Evolutionary conservation across 345 rosid species (phyloP), one percentile per base, ranked within the genome.

Genomic region (Cardiospermum halicacabum): DNA sequence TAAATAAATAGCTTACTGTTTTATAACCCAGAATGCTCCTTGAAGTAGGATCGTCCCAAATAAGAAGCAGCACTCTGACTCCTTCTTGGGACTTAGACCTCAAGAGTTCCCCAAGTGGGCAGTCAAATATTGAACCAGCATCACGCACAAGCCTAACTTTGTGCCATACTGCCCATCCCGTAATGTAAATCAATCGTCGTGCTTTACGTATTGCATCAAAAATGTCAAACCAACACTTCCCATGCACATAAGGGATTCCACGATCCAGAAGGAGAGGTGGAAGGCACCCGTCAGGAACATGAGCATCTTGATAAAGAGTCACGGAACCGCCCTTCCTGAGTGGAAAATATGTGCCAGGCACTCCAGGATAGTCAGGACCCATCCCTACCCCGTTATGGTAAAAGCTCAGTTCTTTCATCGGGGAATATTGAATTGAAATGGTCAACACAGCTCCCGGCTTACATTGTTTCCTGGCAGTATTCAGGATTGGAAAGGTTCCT

Each of bases 21-120:
- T 68, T 80, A 56, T 84, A 90, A 53, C 98, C 98, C 78, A 93
- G 81, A 53, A 93, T 85, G 74, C 74, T 84, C 81, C 89, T 79
- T 11, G 98, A 93, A 76, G 98, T 93, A 56, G 98, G 98, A 50
- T 92, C 98, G 70, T 90, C 98, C 98, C 98, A 93, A 65, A 93
- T 60, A 75, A 90, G 91, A 62, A 93, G 97, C 77, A 93, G 82
- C 66, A 93, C 97, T 72, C 98, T 81, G 10, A 93, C 98, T 53
- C 98, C 98, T 82, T 93, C 97, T 71, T 60, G 92, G 64, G 98
- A 93, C 81, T 93, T 93, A 39, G 86, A 67, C 73, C 84, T 82
- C 49, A 93, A 76, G 78, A 93, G 81, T 51, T 93, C 94, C 68
- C 98, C 98, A 53, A 93, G 81, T 37, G 81, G 77, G 69, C 65